Evolutionary conservation across 1,139 yeast species (phyloP), one percentile per base, ranked within the genome.

Genomic region (Pichia sorboxylosa): DNA sequence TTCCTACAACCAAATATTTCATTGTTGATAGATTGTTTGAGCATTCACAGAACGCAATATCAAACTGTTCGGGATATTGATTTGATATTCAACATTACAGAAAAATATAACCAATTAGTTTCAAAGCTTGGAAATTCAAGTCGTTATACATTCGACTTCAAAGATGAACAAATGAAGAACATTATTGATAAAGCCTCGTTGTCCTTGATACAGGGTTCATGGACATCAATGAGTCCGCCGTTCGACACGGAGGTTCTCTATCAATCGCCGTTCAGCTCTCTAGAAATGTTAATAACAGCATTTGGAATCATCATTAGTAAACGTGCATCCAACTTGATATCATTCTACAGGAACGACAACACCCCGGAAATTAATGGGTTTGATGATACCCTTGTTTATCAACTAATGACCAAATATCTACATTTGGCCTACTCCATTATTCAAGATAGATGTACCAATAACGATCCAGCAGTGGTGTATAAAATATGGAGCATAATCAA

Each of bases 381-480:
- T 9, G n/a, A 8, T 17, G 17, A n/a, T 11, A 17, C 10, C 11
- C 13, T 37, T 6, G 37, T 35, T 29, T 28, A 29, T 18, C 43
- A 41, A 28, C 13, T 45, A 8, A 30, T 47, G n/a, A 44, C 45
- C 10, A 39, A 36, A 17, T 52, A 47, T 30, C 35, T 51, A 21
- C 38, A 40, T 13, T 45, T 45, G 29, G 41, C 50, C 28, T 55
- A 54, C 30, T 25, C 34, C 15, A 33, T 42, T 27, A 49, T 55
- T 10, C 47, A 45, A 26, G 39, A 43, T 11, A 38, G 50, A 24
- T 37, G 46, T 11, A 8, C 26, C 1, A 19, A 30, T 13, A 47
- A 50, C 25, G 57, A 54, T 36, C 37, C 46, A 7, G 45, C 44
- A 6, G 26, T 43, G 2, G 49, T 54, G 2, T 52, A 42, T 29